phyloP scores from a whole-genome alignment of 495 filamentous ascomycete species.

The Xylaria palmicola region DNA sequence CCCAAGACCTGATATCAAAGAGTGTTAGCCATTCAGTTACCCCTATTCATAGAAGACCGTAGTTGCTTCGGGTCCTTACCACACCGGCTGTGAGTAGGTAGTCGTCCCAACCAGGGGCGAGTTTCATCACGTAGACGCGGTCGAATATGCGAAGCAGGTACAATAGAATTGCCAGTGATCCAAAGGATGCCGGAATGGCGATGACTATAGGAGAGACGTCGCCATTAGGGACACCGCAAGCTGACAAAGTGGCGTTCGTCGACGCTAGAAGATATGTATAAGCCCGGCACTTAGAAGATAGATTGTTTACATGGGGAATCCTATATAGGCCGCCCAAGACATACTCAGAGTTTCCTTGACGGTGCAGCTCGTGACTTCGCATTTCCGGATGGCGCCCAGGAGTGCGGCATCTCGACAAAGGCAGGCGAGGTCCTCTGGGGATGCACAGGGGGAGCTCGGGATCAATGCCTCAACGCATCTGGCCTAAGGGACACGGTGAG shows the following conservation, averaged over 20 bases:
- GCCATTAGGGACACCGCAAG: not conserved
- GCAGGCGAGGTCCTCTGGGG: slow-evolving; percentile 18
- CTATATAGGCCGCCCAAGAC: not conserved
- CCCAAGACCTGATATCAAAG: not conserved
- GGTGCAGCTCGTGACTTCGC: slow-evolving; percentile 13
- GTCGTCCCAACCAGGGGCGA: not conserved
- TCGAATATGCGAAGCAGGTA: slow-evolving; percentile 2
- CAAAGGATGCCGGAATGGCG: slow-evolving; percentile 1
- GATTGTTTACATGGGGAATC: too few relatives aligned
- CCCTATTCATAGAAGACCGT: not conserved
- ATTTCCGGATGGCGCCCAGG: slow-evolving; percentile 10
- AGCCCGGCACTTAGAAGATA: too few relatives aligned
- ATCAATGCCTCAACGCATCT: slow-evolving; percentile 16
- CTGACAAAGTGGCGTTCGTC: slow-evolving; percentile 3
- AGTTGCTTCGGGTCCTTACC: not conserved
- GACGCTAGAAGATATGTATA: not conserved
- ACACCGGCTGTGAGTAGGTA: not conserved
- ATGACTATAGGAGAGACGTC: not conserved
- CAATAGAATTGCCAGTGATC: slow-evolving; percentile 5
- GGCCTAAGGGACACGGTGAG: not conserved
- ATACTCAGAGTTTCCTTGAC: slow-evolving; percentile 17
- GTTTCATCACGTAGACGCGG: slow-evolving; percentile 3
- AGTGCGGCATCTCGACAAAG: slow-evolving; percentile 19
- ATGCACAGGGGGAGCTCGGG: slow-evolving; percentile 12
- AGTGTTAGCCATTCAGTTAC: not conserved